Percentiles rank a stretch among this genome's conserved stretches.
Conservation (phyloP, 2,329 filamentous ascomycete species). For the Juglanconis juglandina region DNA sequence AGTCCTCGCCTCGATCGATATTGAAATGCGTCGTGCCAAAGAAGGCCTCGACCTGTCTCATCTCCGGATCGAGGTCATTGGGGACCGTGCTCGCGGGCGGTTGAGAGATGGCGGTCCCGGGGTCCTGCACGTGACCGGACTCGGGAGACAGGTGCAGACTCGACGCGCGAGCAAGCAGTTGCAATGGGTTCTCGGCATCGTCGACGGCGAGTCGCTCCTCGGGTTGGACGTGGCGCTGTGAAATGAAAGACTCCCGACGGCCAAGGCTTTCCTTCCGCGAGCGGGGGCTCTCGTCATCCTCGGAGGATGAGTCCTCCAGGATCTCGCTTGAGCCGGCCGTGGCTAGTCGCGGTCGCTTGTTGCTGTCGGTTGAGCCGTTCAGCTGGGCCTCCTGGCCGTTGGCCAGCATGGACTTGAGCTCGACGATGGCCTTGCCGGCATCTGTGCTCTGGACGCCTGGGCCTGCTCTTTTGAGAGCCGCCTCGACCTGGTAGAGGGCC, state of each 20-base stretch:
- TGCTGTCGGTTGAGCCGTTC: conserved; percentile 16
- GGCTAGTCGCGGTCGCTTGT: conserved; percentile 19
- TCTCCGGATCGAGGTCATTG: conserved; percentile 33
- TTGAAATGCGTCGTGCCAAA: conserved; percentile 63
- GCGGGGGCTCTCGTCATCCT: conserved; percentile 25
- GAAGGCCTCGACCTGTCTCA: conserved; percentile 57
- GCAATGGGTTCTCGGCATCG: conserved; percentile 72
- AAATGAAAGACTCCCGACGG: conserved; percentile 22
- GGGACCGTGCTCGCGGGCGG: conserved; percentile 18
- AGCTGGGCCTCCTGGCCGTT: conserved; percentile 21
- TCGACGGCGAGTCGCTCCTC: conserved; percentile 60
- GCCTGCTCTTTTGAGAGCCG: conserved; percentile 57
- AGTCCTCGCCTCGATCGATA: conserved; percentile 59
- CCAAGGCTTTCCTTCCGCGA: neutral
- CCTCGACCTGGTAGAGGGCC: conserved; percentile 69
- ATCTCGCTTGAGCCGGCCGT: conserved; percentile 25
- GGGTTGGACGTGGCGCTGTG: conserved; percentile 24
- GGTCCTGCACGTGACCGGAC: conserved; percentile 21
- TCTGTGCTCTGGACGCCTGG: conserved; percentile 41
- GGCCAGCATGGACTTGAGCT: conserved; percentile 39
- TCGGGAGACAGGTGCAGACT: conserved; percentile 57
- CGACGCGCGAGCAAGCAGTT: conserved; percentile 69
- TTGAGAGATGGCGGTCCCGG: conserved; percentile 15
- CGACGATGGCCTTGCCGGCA: conserved; percentile 43
- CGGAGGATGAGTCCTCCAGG: conserved; percentile 31